Percentiles rank a stretch among this genome's conserved stretches.
These are phyloP conservation scores for Abrus pulchellus DNA, from an alignment of 306 rosid species.

Conservation along the genomic window DNA sequence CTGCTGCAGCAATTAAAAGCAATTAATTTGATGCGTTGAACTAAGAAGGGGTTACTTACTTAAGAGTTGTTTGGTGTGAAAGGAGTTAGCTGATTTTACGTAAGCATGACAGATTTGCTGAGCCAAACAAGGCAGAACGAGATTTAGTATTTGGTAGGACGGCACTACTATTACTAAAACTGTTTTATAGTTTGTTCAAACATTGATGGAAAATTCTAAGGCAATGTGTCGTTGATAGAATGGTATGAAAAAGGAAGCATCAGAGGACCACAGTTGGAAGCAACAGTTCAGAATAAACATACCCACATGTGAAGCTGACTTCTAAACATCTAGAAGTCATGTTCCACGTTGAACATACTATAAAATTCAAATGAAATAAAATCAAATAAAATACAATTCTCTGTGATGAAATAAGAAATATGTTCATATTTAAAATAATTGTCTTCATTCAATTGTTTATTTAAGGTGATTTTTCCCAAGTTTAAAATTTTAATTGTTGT, in stretches of 20 bases:
- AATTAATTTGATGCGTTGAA: slow-evolving; percentile 37
- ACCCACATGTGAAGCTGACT: slow-evolving; percentile 44
- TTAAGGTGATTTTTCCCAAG: background rate
- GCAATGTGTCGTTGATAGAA: background rate
- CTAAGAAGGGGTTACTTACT: background rate
- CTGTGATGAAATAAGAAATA: background rate
- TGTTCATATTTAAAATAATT: background rate
- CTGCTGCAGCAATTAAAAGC: slow-evolving; percentile 34
- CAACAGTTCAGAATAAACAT: slow-evolving; percentile 10
- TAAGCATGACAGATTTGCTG: slow-evolving; percentile 63
- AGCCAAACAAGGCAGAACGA: slow-evolving; percentile 44
- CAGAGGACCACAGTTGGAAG: slow-evolving; percentile 36
- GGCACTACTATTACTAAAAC: slow-evolving; percentile 38
- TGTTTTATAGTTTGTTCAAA: slow-evolving; percentile 45
- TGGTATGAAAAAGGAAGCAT: slow-evolving; percentile 53
- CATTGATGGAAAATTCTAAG: slow-evolving; percentile 48
- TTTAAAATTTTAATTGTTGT: background rate
- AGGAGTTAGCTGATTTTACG: slow-evolving; percentile 37
- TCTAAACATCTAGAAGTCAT: slow-evolving; percentile 43
- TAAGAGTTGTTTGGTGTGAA: slow-evolving; percentile 58
- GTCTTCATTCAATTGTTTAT: background rate
- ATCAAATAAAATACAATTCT: background rate
- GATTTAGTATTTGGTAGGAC: background rate
- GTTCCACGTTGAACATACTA: background rate
- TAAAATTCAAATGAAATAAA: background rate